Evolutionary conservation across 768 basidiomycete genomes (phyloP), one percentile per base, ranked within the genome.

Genomic region (Boletus reticulatus): DNA sequence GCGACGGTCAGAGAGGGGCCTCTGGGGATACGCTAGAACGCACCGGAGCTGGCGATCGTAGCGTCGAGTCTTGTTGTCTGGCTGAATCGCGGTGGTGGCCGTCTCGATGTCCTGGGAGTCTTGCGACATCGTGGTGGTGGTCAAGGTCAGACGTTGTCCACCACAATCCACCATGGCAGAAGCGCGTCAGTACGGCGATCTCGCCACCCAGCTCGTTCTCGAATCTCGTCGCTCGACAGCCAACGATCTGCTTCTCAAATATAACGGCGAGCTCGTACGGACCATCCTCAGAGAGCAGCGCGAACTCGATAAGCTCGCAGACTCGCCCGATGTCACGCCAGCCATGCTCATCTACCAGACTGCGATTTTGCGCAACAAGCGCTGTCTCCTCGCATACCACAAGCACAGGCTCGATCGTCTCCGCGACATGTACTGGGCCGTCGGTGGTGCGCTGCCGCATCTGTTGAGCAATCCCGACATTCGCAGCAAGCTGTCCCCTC

Each of bases 21-120:
- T 4, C 6, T 27, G 29, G 10, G 19, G 1, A 12, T 8, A 7
- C 0, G 48, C 36, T 37, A 19, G 46, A 20, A 64, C 80, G 41
- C 56, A 93, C 93, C 95, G 81, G 36, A 98, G 82, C 73, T 99
- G 96, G 52, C 96, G 86, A 73, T 99, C 96, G 68, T 98, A 99
- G 44, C 92, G 83, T 44, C 94, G 82, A 3, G 92, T 87, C 72
- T 96, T 97, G 61, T 75, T 83, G 72, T 97, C 94, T 41, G 93
- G 94, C 53, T 82, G 82, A 50, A 66, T 66, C 39, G 72, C 66
- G 9, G 77, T 72, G 14, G 79, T 80, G 34, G 77, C 80, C 9
- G 69, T 57, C 60, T 78, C 78, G 38, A 81, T 77, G 60, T 79
- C 73, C 63, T 80, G 80, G 46, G 79, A 77, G 64, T 76, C 76